A percentile compares a stretch with the other conserved stretches of the same genome.
Evolutionary conservation across 75 land plant species (phyloP).

Genomic region (Pinus tabuliformis): DNA sequence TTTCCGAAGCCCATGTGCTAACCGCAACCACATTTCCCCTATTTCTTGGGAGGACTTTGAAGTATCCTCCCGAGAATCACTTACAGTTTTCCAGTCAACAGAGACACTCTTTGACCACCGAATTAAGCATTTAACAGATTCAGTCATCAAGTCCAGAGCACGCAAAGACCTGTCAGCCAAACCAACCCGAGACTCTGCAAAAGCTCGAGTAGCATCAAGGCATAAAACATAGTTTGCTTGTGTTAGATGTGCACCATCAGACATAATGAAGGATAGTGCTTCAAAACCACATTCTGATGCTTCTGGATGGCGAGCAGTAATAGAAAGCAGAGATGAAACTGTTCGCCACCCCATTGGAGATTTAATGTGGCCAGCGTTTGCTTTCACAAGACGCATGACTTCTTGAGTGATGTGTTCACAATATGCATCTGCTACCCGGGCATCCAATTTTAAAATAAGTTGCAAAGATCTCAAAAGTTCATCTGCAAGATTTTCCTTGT

Average conservation of each 20-base stretch:
- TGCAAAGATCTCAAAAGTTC: slow-evolving; percentile 96
- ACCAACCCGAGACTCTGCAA: slow-evolving; percentile 90
- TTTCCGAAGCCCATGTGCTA: slow-evolving; percentile 77
- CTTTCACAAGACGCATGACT: slow-evolving; percentile 85
- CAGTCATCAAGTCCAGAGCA: slow-evolving; percentile 85
- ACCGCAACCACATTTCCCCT: slow-evolving; percentile 87
- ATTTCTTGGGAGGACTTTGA: slow-evolving; percentile 57
- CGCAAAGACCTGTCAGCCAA: slow-evolving; percentile 72
- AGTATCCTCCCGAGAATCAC: slow-evolving; percentile 6
- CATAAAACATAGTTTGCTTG: slow-evolving; percentile 78
- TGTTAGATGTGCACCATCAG: slow-evolving; percentile 84
- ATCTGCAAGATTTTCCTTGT: slow-evolving; percentile 92
- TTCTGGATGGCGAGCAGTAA: slow-evolving; percentile 94
- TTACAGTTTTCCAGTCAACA: slow-evolving; percentile 22
- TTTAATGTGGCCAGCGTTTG: slow-evolving; percentile 87
- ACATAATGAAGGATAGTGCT: slow-evolving; percentile 79
- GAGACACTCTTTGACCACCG: slow-evolving; percentile 52
- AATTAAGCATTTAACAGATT: slow-evolving; percentile 60
- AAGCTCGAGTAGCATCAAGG: slow-evolving; percentile 81
- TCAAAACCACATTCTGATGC: slow-evolving; percentile 97
- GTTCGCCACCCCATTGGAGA: slow-evolving; percentile 91
- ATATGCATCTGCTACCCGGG: slow-evolving; percentile 92
- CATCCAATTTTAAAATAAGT: slow-evolving; percentile 91
- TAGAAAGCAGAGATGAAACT: slow-evolving; percentile 74
- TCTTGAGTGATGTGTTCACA: slow-evolving; percentile 97